Conservation (phyloP, 2,329 filamentous ascomycete species). For the Fusarium goolgardi region DNA sequence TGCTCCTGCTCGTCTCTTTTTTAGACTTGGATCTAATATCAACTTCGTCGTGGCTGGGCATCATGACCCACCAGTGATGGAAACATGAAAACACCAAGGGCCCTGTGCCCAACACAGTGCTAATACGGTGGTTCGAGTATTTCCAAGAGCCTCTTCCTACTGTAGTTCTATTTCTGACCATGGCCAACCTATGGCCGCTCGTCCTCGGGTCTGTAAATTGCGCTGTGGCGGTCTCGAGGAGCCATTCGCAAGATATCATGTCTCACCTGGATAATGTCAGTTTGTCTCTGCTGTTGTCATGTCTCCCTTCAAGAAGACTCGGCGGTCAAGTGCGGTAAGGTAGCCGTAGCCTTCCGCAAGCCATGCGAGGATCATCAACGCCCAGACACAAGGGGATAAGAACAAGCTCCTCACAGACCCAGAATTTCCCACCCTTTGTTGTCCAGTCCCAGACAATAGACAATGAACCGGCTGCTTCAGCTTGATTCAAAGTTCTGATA, state of each 20-base stretch:
- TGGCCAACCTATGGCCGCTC: constrained; percentile 34
- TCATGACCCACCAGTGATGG: constrained; percentile 29
- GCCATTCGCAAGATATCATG: constrained; percentile 43
- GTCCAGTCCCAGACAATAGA: constrained; percentile 6
- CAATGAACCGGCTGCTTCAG: constrained; percentile 32
- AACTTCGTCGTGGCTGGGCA: constrained; percentile 39
- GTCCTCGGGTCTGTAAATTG: constrained; percentile 39
- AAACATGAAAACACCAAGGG: constrained; percentile 37
- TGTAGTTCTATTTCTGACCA: constrained; percentile 22
- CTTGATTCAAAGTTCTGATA: constrained; percentile 38
- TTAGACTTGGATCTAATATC: constrained; percentile 18
- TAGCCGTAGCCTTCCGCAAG: constrained; percentile 16
- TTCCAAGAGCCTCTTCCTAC: constrained; percentile 17
- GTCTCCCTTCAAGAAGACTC: constrained; percentile 41
- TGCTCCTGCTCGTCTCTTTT: constrained; percentile 12
- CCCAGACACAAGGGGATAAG: constrained; percentile 10
- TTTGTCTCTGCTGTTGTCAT: constrained; percentile 35
- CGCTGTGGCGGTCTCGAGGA: constrained; percentile 46
- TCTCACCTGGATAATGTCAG: constrained; percentile 37
- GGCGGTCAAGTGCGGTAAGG: constrained; percentile 29
- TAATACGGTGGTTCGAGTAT: constrained; percentile 26
- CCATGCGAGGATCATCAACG: constrained; percentile 27
- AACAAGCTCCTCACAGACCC: constrained; percentile 23
- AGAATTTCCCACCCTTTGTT: constrained; percentile 33
- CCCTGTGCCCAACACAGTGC: constrained; percentile 44